Evolutionary conservation across 2,329 filamentous ascomycete species (phyloP).

Genomic region (Aspergillus sclerotialis): DNA sequence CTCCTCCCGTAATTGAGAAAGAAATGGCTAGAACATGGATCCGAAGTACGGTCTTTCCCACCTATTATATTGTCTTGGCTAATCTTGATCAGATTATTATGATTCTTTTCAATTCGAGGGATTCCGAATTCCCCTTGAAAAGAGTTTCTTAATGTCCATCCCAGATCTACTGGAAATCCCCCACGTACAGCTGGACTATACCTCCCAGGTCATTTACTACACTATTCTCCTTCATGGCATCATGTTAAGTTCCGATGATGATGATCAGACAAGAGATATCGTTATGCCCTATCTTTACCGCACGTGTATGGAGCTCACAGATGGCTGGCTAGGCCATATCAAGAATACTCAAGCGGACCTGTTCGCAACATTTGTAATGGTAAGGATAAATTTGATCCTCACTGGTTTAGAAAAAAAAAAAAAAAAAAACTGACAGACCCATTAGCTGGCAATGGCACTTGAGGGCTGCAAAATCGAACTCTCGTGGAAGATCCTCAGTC

Average conservation of each 20-base stretch:
- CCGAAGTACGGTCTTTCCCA: background rate
- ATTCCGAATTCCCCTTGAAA: constrained; percentile 9
- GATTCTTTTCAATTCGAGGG: constrained; percentile 10
- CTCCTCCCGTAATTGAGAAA: constrained; percentile 5
- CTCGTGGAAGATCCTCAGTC: constrained; percentile 7
- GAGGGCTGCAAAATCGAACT: constrained; percentile 12
- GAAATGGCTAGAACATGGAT: constrained; percentile 5
- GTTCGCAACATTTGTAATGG: constrained; percentile 11
- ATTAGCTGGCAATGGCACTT: constrained; percentile 9
- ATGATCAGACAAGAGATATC: background rate
- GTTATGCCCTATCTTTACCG: constrained; percentile 7
- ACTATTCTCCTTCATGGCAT: constrained; percentile 8
- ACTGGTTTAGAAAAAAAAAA: background rate
- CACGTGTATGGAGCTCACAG: constrained; percentile 2
- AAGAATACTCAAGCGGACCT: constrained; percentile 7
- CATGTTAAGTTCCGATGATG: constrained; percentile 3
- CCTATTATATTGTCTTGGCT: background rate
- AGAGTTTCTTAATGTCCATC: constrained; percentile 7
- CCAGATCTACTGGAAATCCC: constrained; percentile 11
- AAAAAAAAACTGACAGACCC: no score
- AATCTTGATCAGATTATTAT: constrained; percentile 4
- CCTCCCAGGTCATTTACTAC: constrained; percentile 10
- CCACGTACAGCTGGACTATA: constrained; percentile 9
- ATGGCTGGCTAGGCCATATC: constrained; percentile 7
- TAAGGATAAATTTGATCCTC: background rate